A percentile compares a stretch with the other conserved stretches of the same genome.
Evolutionary conservation across 495 filamentous ascomycete species (phyloP).

Genomic region (Annulohypoxylon moriforme): DNA sequence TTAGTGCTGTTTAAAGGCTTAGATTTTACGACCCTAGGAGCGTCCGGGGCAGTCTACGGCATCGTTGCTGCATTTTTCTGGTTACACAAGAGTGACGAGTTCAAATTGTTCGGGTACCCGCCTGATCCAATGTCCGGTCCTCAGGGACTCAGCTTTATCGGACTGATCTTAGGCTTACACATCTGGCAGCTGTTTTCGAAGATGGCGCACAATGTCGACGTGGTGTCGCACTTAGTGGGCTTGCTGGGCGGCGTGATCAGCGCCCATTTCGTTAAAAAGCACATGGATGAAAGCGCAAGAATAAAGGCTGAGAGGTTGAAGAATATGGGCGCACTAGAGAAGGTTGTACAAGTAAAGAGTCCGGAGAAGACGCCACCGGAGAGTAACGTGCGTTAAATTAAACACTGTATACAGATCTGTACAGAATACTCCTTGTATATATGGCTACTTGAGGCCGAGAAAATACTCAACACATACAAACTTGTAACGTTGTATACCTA

Average conservation of each 20-base stretch:
- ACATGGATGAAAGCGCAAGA: conserved; percentile 44
- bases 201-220: conserved; percentile 62
- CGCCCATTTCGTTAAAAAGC: conserved; percentile 44
- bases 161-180: conserved; percentile 59
- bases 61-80: conserved; percentile 75
- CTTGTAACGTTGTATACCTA: not conserved
- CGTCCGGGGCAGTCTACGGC: conserved; percentile 78
- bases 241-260: conserved; percentile 62
- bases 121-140: conserved; percentile 63
- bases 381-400: conserved; percentile 11
- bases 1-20: conserved; percentile 63
- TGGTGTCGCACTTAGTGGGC: conserved; percentile 80
- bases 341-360: conserved; percentile 28
- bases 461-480: not conserved
- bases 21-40: conserved; percentile 67
- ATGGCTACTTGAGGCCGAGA: not conserved
- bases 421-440: conserved; percentile 13
- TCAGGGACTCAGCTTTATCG: conserved; percentile 62
- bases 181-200: conserved; percentile 55
- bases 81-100: conserved; percentile 66
- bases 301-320: conserved; percentile 40
- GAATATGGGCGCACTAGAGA: conserved; percentile 32
- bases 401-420: not conserved
- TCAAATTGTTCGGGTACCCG: conserved; percentile 64
- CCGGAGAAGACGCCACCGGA: not conserved